phyloP scores from a whole-genome alignment of 371 early-diverging fungal species.

The Dichotomocladium elegans region DNA sequence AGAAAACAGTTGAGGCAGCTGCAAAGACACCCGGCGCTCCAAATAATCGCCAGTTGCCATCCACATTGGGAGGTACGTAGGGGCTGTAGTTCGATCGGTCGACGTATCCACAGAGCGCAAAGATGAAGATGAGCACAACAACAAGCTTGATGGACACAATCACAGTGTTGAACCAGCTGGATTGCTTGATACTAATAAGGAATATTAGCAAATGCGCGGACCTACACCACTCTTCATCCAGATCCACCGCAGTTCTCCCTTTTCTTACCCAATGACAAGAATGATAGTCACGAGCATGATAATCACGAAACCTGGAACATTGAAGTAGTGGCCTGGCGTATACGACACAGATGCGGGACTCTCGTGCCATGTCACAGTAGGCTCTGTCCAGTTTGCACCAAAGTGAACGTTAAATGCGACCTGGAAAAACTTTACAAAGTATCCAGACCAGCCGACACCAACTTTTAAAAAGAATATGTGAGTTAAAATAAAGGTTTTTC shows the following conservation, averaged over 20 bases:
- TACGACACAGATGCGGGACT: slow-evolving; percentile 29
- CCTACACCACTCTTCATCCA: too few species aligned
- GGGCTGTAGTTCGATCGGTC: slow-evolving; percentile 69
- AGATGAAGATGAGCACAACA: slow-evolving; percentile 75
- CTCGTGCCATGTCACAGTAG: slow-evolving; percentile 59
- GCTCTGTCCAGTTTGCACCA: slow-evolving; percentile 47
- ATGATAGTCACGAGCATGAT: slow-evolving; percentile 54
- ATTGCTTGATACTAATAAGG: slow-evolving; percentile 51
- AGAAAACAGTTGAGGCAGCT: slow-evolving; percentile 78
- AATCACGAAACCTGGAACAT: slow-evolving; percentile 72
- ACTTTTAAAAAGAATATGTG: slow-evolving; percentile 5
- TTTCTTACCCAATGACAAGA: slow-evolving; percentile 56
- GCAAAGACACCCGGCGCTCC: slow-evolving; percentile 72
- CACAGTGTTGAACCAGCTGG: slow-evolving; percentile 66
- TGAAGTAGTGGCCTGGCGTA: slow-evolving; percentile 56
- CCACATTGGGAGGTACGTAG: slow-evolving; percentile 67
- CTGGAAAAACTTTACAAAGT: slow-evolving; percentile 64
- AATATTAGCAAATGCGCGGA: not conserved
- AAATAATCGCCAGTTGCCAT: slow-evolving; percentile 50
- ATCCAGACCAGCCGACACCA: slow-evolving; percentile 76
- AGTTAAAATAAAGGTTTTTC: not conserved
- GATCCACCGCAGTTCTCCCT: not conserved
- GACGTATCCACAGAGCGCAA: slow-evolving; percentile 60
- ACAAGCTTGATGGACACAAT: slow-evolving; percentile 75
- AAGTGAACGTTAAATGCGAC: slow-evolving; percentile 56